A percentile compares a stretch with the other conserved stretches of the same genome.
phyloP scores from a whole-genome alignment of 148 eudicot genomes.

The Linanthus parryae region DNA sequence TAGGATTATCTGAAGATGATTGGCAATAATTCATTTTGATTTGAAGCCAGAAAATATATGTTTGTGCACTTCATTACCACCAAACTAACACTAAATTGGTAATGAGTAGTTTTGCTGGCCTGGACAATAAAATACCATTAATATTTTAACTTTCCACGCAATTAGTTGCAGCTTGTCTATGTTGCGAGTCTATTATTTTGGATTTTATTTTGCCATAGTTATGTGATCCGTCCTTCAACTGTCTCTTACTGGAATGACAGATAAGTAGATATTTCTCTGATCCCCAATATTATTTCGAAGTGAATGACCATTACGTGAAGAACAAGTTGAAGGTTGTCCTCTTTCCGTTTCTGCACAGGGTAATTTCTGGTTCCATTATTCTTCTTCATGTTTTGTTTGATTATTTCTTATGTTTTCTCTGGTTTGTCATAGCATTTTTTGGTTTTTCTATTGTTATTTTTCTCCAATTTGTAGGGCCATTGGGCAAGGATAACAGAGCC shows the following conservation, averaged over 20 bases:
- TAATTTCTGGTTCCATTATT: constrained; percentile 25
- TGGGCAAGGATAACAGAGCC: constrained; percentile 99
- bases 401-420: not conserved
- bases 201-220: too few relatives aligned
- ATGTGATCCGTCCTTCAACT: too few relatives aligned
- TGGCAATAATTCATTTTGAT: too few relatives aligned
- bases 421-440: not conserved
- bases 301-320: constrained; percentile 91
- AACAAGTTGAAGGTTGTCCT: constrained; percentile 92
- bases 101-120: too few relatives aligned
- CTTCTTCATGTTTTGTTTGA: not conserved
- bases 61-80: too few relatives aligned
- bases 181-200: too few relatives aligned
- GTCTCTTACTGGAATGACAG: constrained; percentile 22
- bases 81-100: too few relatives aligned
- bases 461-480: constrained; percentile 48
- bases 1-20: too few relatives aligned
- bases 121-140: too few relatives aligned
- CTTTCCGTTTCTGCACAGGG: constrained; percentile 92
- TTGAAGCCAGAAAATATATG: too few relatives aligned
- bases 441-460: constrained; percentile 1
- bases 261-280: constrained; percentile 87
- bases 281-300: constrained; percentile 97
- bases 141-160: too few relatives aligned
- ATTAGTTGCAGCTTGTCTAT: too few relatives aligned